Percentiles rank a stretch among this genome's conserved stretches.
Conservation (phyloP, 2,329 filamentous ascomycete species). For the Pseudogymnoascus sp. region DNA sequence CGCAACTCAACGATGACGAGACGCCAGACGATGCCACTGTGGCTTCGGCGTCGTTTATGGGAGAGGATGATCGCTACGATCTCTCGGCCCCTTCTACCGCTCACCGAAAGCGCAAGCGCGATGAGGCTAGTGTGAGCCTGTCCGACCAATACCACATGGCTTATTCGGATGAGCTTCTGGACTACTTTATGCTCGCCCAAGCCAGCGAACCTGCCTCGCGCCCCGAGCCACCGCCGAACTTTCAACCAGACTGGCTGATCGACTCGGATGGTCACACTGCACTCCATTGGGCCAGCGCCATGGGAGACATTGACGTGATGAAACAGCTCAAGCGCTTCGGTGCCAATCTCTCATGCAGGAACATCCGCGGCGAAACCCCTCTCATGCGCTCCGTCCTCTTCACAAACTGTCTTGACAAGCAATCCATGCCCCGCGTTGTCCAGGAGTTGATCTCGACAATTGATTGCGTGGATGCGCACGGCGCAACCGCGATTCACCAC, state of each 20-base stretch:
- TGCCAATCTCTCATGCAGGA: slow-evolving; percentile 63
- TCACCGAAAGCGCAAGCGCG: slow-evolving; percentile 70
- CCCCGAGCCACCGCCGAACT: slow-evolving; percentile 74
- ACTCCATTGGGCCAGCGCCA: slow-evolving; percentile 93
- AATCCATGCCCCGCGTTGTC: slow-evolving; percentile 78
- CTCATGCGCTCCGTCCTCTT: slow-evolving; percentile 93
- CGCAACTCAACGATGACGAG: slow-evolving; percentile 63
- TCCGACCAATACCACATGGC: slow-evolving; percentile 79
- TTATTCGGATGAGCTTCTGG: slow-evolving; percentile 86
- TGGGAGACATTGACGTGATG: slow-evolving; percentile 91
- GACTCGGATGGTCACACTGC: slow-evolving; percentile 89
- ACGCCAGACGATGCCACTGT: slow-evolving; percentile 74
- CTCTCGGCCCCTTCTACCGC: slow-evolving; percentile 55
- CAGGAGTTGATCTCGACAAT: slow-evolving; percentile 78
- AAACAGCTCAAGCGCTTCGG: slow-evolving; percentile 76
- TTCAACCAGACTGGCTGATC: slow-evolving; percentile 85
- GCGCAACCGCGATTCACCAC: slow-evolving; percentile 88
- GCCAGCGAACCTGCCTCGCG: slow-evolving; percentile 63
- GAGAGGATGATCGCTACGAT: slow-evolving; percentile 71
- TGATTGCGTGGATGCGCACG: slow-evolving; percentile 66
- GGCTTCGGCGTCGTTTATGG: slow-evolving; percentile 75
- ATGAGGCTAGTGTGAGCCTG: slow-evolving; percentile 50
- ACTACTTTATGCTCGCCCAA: slow-evolving; percentile 88
- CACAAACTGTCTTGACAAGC: slow-evolving; percentile 93
- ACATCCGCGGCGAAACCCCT: slow-evolving; percentile 73